Percentiles rank a stretch among this genome's conserved stretches.
These are phyloP conservation scores for Corinectria fuckeliana DNA, from an alignment of 2,329 filamentous ascomycete genomes.

Conservation along the genomic window DNA sequence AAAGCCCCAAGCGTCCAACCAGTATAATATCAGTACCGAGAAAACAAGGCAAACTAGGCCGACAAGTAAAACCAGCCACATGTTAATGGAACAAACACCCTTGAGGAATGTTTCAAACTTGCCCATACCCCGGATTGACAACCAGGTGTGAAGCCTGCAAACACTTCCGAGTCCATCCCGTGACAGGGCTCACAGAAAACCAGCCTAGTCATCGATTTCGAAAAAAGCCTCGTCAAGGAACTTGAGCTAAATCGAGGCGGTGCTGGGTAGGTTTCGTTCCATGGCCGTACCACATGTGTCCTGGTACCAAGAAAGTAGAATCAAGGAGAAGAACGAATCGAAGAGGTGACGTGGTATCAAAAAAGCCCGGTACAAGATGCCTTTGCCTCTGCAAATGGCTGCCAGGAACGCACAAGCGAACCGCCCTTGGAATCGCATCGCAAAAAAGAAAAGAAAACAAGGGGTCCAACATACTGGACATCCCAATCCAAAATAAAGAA, in stretches of 20 bases:
- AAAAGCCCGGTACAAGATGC: constrained; percentile 38
- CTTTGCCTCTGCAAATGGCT: constrained; percentile 31
- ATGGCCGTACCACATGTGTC: not conserved
- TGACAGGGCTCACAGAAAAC: not conserved
- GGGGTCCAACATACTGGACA: constrained; percentile 30
- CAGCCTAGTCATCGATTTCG: not conserved
- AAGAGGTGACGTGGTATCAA: constrained; percentile 40
- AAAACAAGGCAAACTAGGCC: constrained; percentile 7
- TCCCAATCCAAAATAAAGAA: too few relatives aligned
- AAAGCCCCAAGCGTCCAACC: not conserved
- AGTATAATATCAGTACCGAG: constrained; percentile 5
- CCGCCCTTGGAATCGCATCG: constrained; percentile 29
- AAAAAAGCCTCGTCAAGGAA: not conserved
- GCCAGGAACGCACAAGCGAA: constrained; percentile 29
- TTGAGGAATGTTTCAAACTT: constrained; percentile 3
- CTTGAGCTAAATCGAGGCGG: not conserved
- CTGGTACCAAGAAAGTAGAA: constrained; percentile 16
- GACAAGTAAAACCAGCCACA: not conserved
- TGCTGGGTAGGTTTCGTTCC: not conserved
- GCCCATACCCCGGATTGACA: not conserved
- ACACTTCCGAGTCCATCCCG: not conserved
- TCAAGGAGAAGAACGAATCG: constrained; percentile 28
- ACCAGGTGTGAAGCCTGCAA: not conserved
- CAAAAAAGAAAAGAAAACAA: too few relatives aligned
- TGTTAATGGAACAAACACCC: constrained; percentile 1